These are phyloP conservation scores for Cladophialophora bantiana DNA, from an alignment of 2,329 filamentous ascomycete species.

Conservation along the genomic window DNA sequence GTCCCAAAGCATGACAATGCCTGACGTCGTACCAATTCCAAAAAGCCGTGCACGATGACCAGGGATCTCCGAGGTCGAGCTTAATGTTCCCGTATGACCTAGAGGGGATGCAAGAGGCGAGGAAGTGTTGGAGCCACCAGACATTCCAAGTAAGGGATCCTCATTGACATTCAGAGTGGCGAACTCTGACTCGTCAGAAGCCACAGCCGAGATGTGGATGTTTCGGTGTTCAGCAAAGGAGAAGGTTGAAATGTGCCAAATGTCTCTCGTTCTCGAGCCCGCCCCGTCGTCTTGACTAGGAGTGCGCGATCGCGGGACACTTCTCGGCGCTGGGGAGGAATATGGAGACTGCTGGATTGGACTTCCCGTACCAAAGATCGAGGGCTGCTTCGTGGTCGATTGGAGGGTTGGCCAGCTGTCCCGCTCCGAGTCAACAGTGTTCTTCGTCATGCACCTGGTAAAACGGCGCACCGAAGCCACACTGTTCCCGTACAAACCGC, in stretches of 20 bases:
- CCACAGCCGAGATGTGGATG: conserved; percentile 71
- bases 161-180: conserved; percentile 75
- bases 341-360: conserved; percentile 38
- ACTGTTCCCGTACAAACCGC: conserved; percentile 69
- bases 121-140: conserved; percentile 60
- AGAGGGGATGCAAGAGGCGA: conserved; percentile 62
- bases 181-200: conserved; percentile 76
- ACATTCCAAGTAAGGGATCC: conserved; percentile 73
- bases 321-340: conserved; percentile 38
- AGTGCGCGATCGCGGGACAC: conserved; percentile 45
- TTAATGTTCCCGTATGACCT: conserved; percentile 51
- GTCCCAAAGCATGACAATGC: conserved; percentile 84
- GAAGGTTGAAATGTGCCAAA: conserved; percentile 71
- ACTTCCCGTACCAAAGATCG: conserved; percentile 58
- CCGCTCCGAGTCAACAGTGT: conserved; percentile 40
- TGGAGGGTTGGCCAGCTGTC: conserved; percentile 40
- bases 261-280: conserved; percentile 57
- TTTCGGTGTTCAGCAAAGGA: conserved; percentile 66
- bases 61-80: conserved; percentile 69
- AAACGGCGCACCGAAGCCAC: conserved; percentile 63
- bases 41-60: conserved; percentile 83
- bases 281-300: conserved; percentile 44
- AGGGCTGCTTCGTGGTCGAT: conserved; percentile 44
- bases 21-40: conserved; percentile 79
- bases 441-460: conserved; percentile 59